Conservation (phyloP, 1,284 basidiomycete genomes). For the Phylloporus gajari region DNA sequence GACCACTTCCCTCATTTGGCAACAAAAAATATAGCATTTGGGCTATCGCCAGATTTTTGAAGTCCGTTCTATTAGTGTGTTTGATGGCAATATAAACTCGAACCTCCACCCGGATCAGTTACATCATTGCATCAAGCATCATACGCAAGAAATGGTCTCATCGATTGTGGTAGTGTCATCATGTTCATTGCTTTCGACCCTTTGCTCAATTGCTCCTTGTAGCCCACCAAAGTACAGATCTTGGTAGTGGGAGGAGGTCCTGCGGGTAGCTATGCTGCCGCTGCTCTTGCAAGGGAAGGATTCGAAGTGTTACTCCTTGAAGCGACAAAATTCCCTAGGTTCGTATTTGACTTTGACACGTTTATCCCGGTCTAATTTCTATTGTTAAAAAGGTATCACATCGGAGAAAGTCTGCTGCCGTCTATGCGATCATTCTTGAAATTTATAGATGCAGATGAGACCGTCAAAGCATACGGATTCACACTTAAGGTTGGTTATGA, state of each 20-base stretch:
- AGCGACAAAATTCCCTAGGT: constrained; percentile 11
- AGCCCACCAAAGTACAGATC: constrained; percentile 8
- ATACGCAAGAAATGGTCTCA: not conserved
- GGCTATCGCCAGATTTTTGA: too few relatives aligned
- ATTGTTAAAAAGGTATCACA: constrained; percentile 15
- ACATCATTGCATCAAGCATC: not conserved
- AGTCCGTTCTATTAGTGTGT: not conserved
- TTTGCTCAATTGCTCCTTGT: not conserved
- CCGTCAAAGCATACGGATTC: constrained; percentile 4
- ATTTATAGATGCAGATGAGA: constrained; percentile 10
- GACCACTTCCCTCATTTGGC: too few relatives aligned
- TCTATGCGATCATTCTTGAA: constrained; percentile 7
- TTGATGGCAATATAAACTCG: not conserved
- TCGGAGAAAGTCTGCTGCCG: constrained; percentile 10
- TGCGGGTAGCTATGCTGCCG: constrained; percentile 9
- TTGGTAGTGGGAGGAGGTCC: constrained; percentile 12
- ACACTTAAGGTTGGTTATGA: constrained; percentile 1
- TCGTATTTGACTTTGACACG: not conserved
- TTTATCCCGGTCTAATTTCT: too few relatives aligned
- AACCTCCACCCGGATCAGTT: not conserved
- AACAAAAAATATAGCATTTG: too few relatives aligned
- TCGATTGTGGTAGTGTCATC: constrained; percentile 2
- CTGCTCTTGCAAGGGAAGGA: constrained; percentile 10
- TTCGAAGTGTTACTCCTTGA: constrained; percentile 8
- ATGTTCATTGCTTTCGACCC: not conserved